A percentile compares a stretch with the other conserved stretches of the same genome.
Conservation (phyloP, 495 filamentous ascomycete genomes). For the Trichocladium uniseriatum region DNA sequence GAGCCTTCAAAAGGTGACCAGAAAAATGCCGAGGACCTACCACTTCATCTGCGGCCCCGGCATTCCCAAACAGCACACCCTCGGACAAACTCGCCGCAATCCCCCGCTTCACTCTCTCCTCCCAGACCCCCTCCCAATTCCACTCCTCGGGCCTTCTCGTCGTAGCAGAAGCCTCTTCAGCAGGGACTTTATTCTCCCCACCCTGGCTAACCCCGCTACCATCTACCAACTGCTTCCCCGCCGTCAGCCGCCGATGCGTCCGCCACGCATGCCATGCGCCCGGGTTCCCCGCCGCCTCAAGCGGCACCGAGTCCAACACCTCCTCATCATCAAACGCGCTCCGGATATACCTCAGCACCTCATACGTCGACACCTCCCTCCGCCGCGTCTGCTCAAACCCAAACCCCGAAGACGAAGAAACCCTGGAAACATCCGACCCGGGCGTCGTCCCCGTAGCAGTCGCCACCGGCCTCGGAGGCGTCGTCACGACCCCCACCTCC, state of each 20-base stretch:
- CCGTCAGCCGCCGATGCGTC: constrained; percentile 45
- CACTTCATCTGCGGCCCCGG: constrained; percentile 55
- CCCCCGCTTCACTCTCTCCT: constrained; percentile 66
- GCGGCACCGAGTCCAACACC: constrained; percentile 67
- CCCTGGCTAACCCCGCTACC: constrained; percentile 3
- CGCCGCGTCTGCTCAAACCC: constrained; percentile 9
- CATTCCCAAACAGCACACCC: constrained; percentile 59
- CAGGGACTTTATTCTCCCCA: neutral
- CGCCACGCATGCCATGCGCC: constrained; percentile 89
- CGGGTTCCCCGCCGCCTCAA: constrained; percentile 75
- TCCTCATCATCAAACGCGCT: constrained; percentile 67
- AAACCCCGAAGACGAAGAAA: neutral
- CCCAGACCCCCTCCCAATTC: constrained; percentile 97
- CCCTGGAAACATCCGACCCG: constrained; percentile 19
- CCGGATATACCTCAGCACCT: constrained; percentile 70
- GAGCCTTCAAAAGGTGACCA: too few species aligned
- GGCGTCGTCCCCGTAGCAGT: constrained; percentile 21
- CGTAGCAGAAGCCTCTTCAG: neutral
- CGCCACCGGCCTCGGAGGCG: constrained; percentile 13
- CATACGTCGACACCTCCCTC: constrained; percentile 41
- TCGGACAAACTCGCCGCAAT: constrained; percentile 70
- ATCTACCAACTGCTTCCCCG: constrained; percentile 13
- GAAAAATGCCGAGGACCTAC: constrained; percentile 43
- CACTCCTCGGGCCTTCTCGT: constrained; percentile 63
- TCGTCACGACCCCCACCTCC: constrained; percentile 8